Conservation (phyloP, 352 stramenopile species). For the Globisporangium acanthophoron region DNA sequence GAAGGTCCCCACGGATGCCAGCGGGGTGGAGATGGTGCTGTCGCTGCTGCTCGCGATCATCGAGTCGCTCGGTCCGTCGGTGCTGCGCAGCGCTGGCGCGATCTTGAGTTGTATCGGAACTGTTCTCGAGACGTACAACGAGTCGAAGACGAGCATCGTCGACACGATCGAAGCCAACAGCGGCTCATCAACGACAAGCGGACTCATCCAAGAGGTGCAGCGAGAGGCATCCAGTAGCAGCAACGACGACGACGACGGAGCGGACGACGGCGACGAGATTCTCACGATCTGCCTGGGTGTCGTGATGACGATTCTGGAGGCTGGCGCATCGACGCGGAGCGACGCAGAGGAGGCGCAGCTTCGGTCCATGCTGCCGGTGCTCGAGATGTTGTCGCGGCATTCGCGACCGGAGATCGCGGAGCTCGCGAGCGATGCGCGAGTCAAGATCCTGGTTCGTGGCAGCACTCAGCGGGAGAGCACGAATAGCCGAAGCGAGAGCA, state of each 20-base stretch:
- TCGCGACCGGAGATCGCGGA: constrained; percentile 59
- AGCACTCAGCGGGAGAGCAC: not conserved
- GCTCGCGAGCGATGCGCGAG: constrained; percentile 56
- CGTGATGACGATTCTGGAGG: constrained; percentile 75
- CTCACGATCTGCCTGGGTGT: constrained; percentile 75
- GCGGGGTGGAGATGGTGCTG: constrained; percentile 51
- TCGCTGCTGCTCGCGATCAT: constrained; percentile 66
- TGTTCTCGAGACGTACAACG: constrained; percentile 58
- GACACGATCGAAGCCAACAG: constrained; percentile 10
- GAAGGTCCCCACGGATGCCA: constrained; percentile 25
- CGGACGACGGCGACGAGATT: constrained; percentile 61
- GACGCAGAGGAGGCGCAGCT: constrained; percentile 55
- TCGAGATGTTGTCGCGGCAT: constrained; percentile 54
- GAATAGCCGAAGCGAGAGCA: not conserved
- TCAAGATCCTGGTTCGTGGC: constrained; percentile 55
- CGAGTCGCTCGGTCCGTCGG: constrained; percentile 61
- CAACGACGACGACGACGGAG: constrained; percentile 21
- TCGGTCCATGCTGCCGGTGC: constrained; percentile 48
- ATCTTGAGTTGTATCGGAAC: constrained; percentile 70
- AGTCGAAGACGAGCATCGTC: constrained; percentile 19
- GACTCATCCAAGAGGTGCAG: constrained; percentile 9
- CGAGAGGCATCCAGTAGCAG: not conserved
- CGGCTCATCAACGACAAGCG: not conserved
- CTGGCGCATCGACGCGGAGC: constrained; percentile 37
- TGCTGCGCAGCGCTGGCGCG: constrained; percentile 58